Evolutionary conservation across 345 rosid genomes (phyloP).

Genomic region (Sisymbrium irio): DNA sequence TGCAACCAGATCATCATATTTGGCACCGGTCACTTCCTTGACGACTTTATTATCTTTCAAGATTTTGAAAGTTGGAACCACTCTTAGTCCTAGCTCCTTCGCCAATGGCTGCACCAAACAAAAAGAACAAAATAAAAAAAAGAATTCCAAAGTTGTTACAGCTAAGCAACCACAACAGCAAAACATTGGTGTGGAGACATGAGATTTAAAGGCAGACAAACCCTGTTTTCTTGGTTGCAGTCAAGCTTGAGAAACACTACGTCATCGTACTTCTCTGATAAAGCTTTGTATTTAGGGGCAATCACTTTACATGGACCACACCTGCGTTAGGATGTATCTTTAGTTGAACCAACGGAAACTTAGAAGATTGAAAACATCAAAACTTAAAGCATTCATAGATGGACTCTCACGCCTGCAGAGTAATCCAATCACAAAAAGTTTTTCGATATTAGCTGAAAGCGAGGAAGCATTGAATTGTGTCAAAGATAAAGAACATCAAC

Average conservation of each 20-base stretch:
- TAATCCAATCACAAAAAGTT: too few species aligned
- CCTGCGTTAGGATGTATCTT: slow-evolving; percentile 39
- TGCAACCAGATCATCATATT: slow-evolving; percentile 60
- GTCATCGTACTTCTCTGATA: slow-evolving; percentile 77
- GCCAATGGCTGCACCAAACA: slow-evolving; percentile 66
- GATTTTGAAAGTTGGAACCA: slow-evolving; percentile 94
- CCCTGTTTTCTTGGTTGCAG: slow-evolving; percentile 92
- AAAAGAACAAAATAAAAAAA: background rate
- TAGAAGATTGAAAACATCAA: background rate
- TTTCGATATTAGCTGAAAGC: background rate
- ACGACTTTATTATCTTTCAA: slow-evolving; percentile 65
- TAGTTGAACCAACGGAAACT: background rate
- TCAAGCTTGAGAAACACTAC: slow-evolving; percentile 92
- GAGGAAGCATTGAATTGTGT: background rate
- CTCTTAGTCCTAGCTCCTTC: slow-evolving; percentile 91
- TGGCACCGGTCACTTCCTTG: slow-evolving; percentile 88
- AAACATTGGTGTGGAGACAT: background rate
- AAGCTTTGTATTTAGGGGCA: slow-evolving; percentile 74
- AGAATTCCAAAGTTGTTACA: background rate
- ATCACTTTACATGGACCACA: slow-evolving; percentile 98
- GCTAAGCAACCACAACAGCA: background rate
- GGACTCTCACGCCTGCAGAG: background rate
- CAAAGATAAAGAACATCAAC: background rate
- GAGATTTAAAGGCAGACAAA: slow-evolving; percentile 20
- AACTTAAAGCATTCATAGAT: background rate